Evolutionary conservation across 192 early-diverging fungal genomes (phyloP), one percentile per base, ranked within the genome.

Genomic region (Coemansia sp.): DNA sequence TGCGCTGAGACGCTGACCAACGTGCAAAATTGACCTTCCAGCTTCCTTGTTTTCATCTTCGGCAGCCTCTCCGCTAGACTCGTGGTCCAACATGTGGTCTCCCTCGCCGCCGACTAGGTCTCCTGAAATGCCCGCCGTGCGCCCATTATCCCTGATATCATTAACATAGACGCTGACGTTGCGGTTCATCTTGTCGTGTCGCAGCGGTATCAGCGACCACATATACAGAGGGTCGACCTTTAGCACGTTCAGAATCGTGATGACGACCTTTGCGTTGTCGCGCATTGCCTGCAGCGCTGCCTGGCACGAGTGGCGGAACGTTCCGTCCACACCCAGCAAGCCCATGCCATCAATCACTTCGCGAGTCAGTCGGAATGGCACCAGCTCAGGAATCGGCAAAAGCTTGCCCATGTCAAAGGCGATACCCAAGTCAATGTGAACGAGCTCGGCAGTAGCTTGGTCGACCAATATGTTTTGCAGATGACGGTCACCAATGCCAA

Each of bases 391-490:
- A 17, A 92, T 87, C 2, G 92, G 84, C 12, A 98, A 76, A 25
- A 91, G 73, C 73, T 90, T 93, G 17, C 97, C 97, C 71, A 94
- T 89, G 62, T 98, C 97, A 83, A 98, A 98, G 14, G 95, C 94
- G 43, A 98, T 96, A 15, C 96, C 96, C 42, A 97, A 87, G 72
- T 98, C 97, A 41, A 98, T 98, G 73, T 98, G 97, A 37, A 98
- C 88, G 12, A 97, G 62, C 56, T 96, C 95, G 3, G 91, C 97
- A 1, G 91, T 88, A 4, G 69, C 70, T 47, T 83, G 81, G 65
- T 98, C 94, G 6, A 98, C 81, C 60, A 98, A 64, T 24, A 97
- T 96, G 73, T 98, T 98, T 66, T 95, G 92, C 57, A 93, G 69
- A 70, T 98, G 97, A 0, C 97, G 86, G 76, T 98, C 97, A 22